phyloP scores from a whole-genome alignment of 768 basidiomycete genomes.

The Tricholoma hemisulphureum region DNA sequence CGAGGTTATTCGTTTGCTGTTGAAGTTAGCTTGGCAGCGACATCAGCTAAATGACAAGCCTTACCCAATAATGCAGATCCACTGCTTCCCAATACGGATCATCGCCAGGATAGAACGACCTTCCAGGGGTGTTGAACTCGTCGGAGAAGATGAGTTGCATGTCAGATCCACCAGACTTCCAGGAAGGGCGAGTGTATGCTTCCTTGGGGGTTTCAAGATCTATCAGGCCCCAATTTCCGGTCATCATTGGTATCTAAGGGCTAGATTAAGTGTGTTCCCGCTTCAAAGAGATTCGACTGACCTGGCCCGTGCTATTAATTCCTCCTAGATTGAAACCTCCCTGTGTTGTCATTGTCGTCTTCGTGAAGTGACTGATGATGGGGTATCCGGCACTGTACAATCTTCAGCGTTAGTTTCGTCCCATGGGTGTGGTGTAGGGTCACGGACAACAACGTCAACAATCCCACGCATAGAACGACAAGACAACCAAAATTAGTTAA shows the following conservation, averaged over 20 bases:
- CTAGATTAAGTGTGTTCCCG: neutral
- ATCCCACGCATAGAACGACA: conserved; percentile 41
- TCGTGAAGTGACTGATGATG: conserved; percentile 32
- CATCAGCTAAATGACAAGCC: neutral
- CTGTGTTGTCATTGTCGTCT: conserved; percentile 17
- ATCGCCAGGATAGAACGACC: conserved; percentile 78
- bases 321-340: conserved; percentile 46
- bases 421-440: conserved; percentile 6
- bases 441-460: conserved; percentile 65
- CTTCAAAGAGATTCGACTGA: neutral
- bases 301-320: conserved; percentile 40
- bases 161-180: conserved; percentile 50
- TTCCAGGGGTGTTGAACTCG: conserved; percentile 71
- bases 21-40: conserved; percentile 20
- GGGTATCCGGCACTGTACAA: conserved; percentile 38
- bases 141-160: conserved; percentile 71
- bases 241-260: conserved; percentile 56
- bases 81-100: conserved; percentile 87
- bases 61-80: conserved; percentile 74
- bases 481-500: conserved; percentile 64
- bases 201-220: conserved; percentile 55
- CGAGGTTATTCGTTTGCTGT: conserved; percentile 61
- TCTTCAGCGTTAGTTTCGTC: neutral
- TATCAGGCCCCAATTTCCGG: conserved; percentile 54
- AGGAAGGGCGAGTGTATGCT: conserved; percentile 54